Evolutionary conservation across 2,329 filamentous ascomycete species (phyloP), one percentile per base, ranked within the genome.

Genomic region (Sporothrix brasiliensis): DNA sequence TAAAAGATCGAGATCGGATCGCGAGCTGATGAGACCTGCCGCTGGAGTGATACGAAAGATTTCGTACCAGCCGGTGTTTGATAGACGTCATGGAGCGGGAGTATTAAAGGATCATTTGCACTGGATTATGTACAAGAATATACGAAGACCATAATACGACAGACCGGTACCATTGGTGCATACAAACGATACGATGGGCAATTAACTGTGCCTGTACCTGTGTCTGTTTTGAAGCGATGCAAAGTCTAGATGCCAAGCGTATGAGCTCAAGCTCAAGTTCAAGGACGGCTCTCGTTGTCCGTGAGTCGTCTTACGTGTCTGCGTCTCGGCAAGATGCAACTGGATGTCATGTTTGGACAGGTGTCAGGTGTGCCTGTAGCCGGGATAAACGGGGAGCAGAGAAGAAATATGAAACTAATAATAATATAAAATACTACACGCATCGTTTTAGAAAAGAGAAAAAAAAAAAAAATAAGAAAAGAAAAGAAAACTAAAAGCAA

Each of bases 281-380:
- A n/a, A 44, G 24, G 9, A 34, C 10, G 34, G 34, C 27, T 10
- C 14, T 30, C 4, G 19, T 60, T 21, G 13, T 21, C 56, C 19
- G 3, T n/a, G n/a, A 14, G 30, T 34, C 5, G 21, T 30, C 34
- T 44, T 44, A 44, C 56, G 56, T 44, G 56, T 61, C 56, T n/a
- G 34, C 14, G n/a, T 44, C 56, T 61, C 56, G 34, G n/a, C 56
- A 44, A 41, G n/a, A n/a, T 14, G 19, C 34, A 44, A 39, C 34
- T 61, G 34, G 19, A 24, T n/a, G n/a, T 14, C 39, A 24, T 61
- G 56, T 44, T 39, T 44, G 56, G 56, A 60, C 56, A 60, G 56
- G 34, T 24, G 24, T n/a, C 24, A 24, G 24, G 24, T 60, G 56
- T 60, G 56, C n/a, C 9, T 60, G 34, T 60, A 41, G 34, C 4